Evolutionary conservation across 805 yeast species (phyloP).

Genomic region (Candida hispaniensis): DNA sequence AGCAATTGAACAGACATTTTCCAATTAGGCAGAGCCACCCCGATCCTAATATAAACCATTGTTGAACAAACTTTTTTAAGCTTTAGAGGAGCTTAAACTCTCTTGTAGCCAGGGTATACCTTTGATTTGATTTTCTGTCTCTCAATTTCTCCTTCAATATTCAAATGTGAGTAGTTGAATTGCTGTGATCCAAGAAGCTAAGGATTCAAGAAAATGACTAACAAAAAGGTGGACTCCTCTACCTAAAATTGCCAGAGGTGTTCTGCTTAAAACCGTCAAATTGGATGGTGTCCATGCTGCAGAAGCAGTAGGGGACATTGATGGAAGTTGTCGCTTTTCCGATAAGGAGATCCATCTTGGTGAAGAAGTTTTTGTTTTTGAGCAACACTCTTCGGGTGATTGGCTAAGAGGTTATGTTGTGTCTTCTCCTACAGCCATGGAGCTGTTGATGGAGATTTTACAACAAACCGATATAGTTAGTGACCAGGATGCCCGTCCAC

Average conservation of each 20-base stretch:
- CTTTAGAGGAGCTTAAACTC: too few species aligned
- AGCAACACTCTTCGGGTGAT: slow-evolving; percentile 39
- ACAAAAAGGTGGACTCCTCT: slow-evolving; percentile 44
- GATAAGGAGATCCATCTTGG: slow-evolving; percentile 33
- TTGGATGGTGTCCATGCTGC: slow-evolving; percentile 11
- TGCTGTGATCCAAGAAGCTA: too few species aligned
- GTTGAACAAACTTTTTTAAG: too few species aligned
- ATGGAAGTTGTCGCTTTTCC: slow-evolving; percentile 8
- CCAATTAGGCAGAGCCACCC: too few species aligned
- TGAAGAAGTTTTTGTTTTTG: slow-evolving; percentile 67
- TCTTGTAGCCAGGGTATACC: too few species aligned
- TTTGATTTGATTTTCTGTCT: too few species aligned
- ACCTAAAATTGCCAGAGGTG: slow-evolving; percentile 27
- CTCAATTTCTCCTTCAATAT: too few species aligned
- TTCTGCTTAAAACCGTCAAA: slow-evolving; percentile 26
- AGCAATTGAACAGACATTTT: too few species aligned
- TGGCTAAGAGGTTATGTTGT: slow-evolving; percentile 78
- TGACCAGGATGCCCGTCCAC: slow-evolving; percentile 23
- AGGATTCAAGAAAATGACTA: slow-evolving; percentile 43
- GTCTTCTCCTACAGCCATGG: slow-evolving; percentile 39
- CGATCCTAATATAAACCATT: too few species aligned
- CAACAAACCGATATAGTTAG: slow-evolving; percentile 27
- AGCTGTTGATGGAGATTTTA: slow-evolving; percentile 24
- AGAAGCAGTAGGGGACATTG: slow-evolving; percentile 12
- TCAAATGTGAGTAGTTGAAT: too few species aligned